Percentiles rank a stretch among this genome's conserved stretches.
phyloP scores from a whole-genome alignment of 306 rosid species.

The Prunus salicina region DNA sequence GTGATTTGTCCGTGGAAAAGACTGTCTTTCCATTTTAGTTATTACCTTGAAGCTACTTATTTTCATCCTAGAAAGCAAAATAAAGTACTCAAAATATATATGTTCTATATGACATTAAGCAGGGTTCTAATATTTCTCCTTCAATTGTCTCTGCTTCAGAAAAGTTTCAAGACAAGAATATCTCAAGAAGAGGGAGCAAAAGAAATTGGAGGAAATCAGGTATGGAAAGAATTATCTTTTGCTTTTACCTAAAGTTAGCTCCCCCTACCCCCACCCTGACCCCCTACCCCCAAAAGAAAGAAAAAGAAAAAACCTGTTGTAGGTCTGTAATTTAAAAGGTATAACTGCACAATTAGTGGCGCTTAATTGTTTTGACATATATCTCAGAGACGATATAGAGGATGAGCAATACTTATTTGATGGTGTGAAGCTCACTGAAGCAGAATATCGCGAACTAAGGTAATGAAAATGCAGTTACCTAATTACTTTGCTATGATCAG shows the following conservation, averaged over 20 bases:
- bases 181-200: slow-evolving; percentile 85
- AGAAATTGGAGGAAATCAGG: slow-evolving; percentile 90
- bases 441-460: slow-evolving; percentile 65
- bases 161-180: slow-evolving; percentile 85
- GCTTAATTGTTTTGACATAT: slow-evolving; percentile 8
- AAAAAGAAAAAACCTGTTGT: neutral
- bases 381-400: slow-evolving; percentile 78
- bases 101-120: neutral
- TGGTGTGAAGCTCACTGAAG: slow-evolving; percentile 69
- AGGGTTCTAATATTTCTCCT: neutral
- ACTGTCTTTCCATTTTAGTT: neutral
- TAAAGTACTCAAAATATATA: neutral
- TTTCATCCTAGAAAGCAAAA: neutral
- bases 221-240: slow-evolving; percentile 27
- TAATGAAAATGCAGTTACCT: slow-evolving; percentile 13
- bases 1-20: neutral
- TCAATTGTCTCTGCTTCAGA: slow-evolving; percentile 41
- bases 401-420: slow-evolving; percentile 90
- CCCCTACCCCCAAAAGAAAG: neutral
- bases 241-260: neutral
- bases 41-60: neutral
- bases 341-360: neutral
- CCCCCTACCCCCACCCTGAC: neutral
- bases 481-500: neutral
- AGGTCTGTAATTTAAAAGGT: neutral